These are phyloP conservation scores for Aspergillus neotritici DNA, from an alignment of 2,329 filamentous ascomycete species.

Conservation along the genomic window DNA sequence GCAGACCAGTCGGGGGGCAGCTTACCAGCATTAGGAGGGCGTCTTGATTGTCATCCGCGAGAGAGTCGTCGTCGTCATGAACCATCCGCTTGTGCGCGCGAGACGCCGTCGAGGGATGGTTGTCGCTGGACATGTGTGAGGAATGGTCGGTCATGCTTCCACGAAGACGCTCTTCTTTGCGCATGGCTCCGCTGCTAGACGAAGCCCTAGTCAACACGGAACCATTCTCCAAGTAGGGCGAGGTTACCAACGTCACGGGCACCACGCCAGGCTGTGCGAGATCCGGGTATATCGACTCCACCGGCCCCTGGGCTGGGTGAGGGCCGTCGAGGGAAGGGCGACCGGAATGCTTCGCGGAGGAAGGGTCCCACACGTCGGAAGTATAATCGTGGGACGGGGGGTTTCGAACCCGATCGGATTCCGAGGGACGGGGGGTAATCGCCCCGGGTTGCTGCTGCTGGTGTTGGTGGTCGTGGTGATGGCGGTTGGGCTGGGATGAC, in stretches of 20 bases:
- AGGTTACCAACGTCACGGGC: conserved; percentile 20
- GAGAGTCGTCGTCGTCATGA: conserved; percentile 23
- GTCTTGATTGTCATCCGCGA: conserved; percentile 31
- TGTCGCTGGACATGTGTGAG: conserved; percentile 31
- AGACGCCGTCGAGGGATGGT: conserved; percentile 18
- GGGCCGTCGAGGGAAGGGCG: conserved; percentile 8
- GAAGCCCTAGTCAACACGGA: conserved; percentile 21
- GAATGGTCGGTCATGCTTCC: conserved; percentile 31
- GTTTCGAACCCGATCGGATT: conserved; percentile 17
- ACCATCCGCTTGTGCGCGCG: conserved; percentile 25
- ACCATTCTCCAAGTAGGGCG: conserved; percentile 19
- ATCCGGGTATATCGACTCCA: conserved; percentile 16
- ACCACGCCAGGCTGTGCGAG: conserved; percentile 12
- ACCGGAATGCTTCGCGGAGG: conserved; percentile 14
- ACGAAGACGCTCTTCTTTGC: conserved; percentile 27
- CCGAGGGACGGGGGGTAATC: conserved; percentile 13
- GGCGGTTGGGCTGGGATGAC: conserved; percentile 7
- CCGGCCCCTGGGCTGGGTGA: conserved; percentile 5
- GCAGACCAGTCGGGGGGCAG: not conserved
- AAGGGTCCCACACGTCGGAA: conserved; percentile 21
- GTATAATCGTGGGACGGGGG: conserved; percentile 14
- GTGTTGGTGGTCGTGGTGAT: conserved; percentile 3
- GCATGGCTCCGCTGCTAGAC: conserved; percentile 20
- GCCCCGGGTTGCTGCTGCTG: conserved; percentile 3
- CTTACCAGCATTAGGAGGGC: conserved; percentile 42